phyloP scores from a whole-genome alignment of 345 rosid species.

The Aquilaria yunnanensis region DNA sequence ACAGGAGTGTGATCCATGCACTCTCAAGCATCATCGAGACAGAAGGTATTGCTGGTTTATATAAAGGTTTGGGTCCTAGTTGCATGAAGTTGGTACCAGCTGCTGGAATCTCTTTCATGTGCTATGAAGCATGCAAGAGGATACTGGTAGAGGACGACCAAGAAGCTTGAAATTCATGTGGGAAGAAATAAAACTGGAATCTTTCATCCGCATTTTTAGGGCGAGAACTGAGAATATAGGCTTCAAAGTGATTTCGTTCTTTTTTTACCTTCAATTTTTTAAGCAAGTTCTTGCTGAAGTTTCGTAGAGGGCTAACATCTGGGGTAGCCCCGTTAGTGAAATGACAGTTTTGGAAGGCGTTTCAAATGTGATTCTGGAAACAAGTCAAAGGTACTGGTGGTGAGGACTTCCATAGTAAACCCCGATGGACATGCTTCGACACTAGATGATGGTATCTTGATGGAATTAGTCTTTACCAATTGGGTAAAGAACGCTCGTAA shows the following conservation, averaged over 20 bases:
- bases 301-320: neutral
- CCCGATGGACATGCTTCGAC: no score
- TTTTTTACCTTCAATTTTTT: neutral
- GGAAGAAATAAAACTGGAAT: neutral
- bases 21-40: slow-evolving; percentile 70
- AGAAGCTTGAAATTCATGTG: slow-evolving; percentile 25
- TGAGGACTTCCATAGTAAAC: no score
- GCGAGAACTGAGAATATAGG: neutral
- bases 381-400: no score
- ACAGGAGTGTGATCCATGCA: slow-evolving; percentile 81
- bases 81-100: slow-evolving; percentile 97
- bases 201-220: neutral
- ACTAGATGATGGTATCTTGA: no score
- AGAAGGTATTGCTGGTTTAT: slow-evolving; percentile 79
- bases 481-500: no score
- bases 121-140: slow-evolving; percentile 93
- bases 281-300: neutral
- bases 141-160: slow-evolving; percentile 61
- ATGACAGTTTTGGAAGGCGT: neutral
- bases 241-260: slow-evolving; percentile 2
- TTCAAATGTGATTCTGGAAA: no score
- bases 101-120: slow-evolving; percentile 98
- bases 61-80: slow-evolving; percentile 90
- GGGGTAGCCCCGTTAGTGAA: neutral
- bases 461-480: no score